Evolutionary conservation across 768 basidiomycete genomes (phyloP), one percentile per base, ranked within the genome.

Genomic region (Tricholoma terreum): DNA sequence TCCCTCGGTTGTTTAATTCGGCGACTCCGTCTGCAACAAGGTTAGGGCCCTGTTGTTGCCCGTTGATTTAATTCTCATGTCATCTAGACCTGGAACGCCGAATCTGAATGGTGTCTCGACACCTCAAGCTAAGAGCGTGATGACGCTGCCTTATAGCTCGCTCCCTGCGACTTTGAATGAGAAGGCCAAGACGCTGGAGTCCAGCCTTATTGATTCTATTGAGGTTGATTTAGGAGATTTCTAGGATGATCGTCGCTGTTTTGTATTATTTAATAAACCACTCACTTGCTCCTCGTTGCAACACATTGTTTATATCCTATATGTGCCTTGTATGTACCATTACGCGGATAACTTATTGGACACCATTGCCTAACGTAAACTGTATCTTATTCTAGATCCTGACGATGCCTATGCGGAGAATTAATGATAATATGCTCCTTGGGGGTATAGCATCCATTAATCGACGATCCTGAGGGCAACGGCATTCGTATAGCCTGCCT

Each of bases 211-310:
- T 61, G 84, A 87, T 49, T 79, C 79, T 27, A 79, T 91, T 61
- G 89, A 91, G 61, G 79, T 91, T 58, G 89, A 91, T 69, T 75
- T 91, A 45, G 89, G 89, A 51, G 89, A 91, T 71, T 91, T 91
- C 70, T 91, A 75, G 70, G 51, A 56, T 58, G 38, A 5, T 48
- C 12, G 21, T 21, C 19, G 12, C 21, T 27, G 4, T 48, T 27
- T 48, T 48, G 52, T 24, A 36, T 42, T n/a, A n/a, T n/a, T n/a
- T 54, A 38, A 24, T 31, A 15, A 24, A 27, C 24, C 24, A 27
- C 24, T 27, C 24, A 27, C 6, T 27, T n/a, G n/a, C n/a, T 6
- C 24, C 24, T 27, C 24, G 24, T 27, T 27, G 24, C 24, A 27
- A 27, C 24, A 27, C 24, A 27, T 27, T 27, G 6, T 27, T 6